Base-by-base conservation (phyloP, 495 filamentous ascomycete genomes). In the Penicillium nucicola region DNA sequence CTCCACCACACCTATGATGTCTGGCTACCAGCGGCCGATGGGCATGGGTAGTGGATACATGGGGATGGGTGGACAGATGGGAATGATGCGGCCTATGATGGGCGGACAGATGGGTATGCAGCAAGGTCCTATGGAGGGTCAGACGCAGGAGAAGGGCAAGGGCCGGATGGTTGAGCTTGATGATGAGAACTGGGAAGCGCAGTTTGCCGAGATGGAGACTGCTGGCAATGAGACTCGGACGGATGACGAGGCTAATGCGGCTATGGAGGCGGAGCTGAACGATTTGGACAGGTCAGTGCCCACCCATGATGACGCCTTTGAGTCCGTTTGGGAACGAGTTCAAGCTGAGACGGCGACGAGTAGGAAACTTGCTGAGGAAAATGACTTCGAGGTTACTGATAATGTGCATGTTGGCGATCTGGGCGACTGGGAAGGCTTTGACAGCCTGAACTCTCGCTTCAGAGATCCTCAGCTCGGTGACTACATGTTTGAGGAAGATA, bases 401-500 rank as follows among this genome's bases (percentile, higher is more conserved):
- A 74, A 74, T 50, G 69, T 84, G 45, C 78, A 87, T 59, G 75
- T 86, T 55, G 85, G 81, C 48, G 87, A 89, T 49, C 71, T 84
- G 36, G 80, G 85, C 45, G 79, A 85, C 53, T 85, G 84, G 80
- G 84, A 88, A 48, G 79, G 84, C 46, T 89, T 92, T 58, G 79
- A 87, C 55, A 79, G 72, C 32, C 72, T 82, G 19, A 80, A 79
- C 59, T 76, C 78, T 32, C 74, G 82, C 1, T 74, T 80, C 58
- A 76, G 77, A 7, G 88, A 92, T 58, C 89, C 89, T 13, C 77
- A 85, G 41, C 69, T 93, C 20, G 89, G 91, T 43, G 85, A 92
- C 47, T 99, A 99, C 66, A 80, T 95, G 60, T 97, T 97, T 58
- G 93, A 99, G 66, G 83, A 91, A 56, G 85, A 96, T 35, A 97